Conservation (phyloP, 805 yeast genomes). For the Candida mattraensis region DNA sequence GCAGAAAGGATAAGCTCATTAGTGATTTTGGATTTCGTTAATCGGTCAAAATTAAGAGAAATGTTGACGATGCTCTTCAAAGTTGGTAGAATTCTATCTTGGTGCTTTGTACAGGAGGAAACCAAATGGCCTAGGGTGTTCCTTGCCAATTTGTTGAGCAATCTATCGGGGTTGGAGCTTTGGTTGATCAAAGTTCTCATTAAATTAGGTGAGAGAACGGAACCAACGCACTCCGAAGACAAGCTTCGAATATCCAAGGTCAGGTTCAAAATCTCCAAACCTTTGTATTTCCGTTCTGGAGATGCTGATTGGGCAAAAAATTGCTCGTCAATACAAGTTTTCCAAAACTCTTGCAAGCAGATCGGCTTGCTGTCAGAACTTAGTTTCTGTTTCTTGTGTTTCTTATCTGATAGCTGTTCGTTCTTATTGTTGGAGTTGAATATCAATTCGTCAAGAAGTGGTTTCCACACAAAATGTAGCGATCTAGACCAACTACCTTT, state of each 20-base stretch:
- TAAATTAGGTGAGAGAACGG: constrained; percentile 60
- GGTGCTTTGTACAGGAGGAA: constrained; percentile 36
- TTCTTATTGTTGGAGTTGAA: constrained; percentile 15
- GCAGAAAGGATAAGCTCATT: constrained; percentile 39
- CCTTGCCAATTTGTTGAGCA: constrained; percentile 66
- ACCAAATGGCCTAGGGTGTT: constrained; percentile 47
- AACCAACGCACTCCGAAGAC: constrained; percentile 16
- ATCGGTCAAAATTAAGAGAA: constrained; percentile 68
- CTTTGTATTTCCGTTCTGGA: constrained; percentile 83
- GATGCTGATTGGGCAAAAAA: constrained; percentile 77
- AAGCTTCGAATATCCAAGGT: constrained; percentile 36
- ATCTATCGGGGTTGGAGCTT: constrained; percentile 60
- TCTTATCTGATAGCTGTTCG: constrained; percentile 25
- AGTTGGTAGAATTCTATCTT: constrained; percentile 33
- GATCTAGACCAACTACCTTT: constrained; percentile 74
- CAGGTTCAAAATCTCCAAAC: constrained; percentile 67
- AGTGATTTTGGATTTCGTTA: constrained; percentile 71
- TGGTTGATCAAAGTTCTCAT: constrained; percentile 77
- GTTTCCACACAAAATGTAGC: constrained; percentile 74
- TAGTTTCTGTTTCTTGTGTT: constrained; percentile 38
- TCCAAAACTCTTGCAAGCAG: constrained; percentile 71
- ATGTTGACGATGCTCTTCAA: constrained; percentile 44
- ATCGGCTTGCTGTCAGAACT: constrained; percentile 27
- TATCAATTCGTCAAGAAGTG: constrained; percentile 48
- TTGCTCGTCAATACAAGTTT: constrained; percentile 72